These are phyloP conservation scores for Vitis vinifera DNA, from an alignment of 164 flowering plant genomes.

Conservation along the genomic window ASM3070453v1 NC_081817.1:4322501-4323000, in stretches of 20 bases:
- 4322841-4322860: constrained; percentile 14
- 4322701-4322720: not conserved
- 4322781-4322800: constrained; percentile 63
- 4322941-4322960: constrained; percentile 63
- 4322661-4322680: not conserved
- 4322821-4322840: constrained; percentile 44
- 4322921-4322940: constrained; percentile 43
- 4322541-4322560: too few species aligned
- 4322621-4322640: too few species aligned
- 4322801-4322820: constrained; percentile 54
- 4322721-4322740: constrained; percentile 28
- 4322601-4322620: too few species aligned
- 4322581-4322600: too few species aligned
- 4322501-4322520: too few species aligned
- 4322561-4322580: too few species aligned
- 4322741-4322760: constrained; percentile 70
- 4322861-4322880: constrained; percentile 26
- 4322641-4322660: too few species aligned
- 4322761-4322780: constrained; percentile 65
- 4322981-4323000: not conserved
- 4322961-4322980: constrained; percentile 1
- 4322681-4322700: not conserved
- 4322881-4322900: constrained; percentile 41
- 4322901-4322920: constrained; percentile 36
- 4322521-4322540: too few species aligned